Evolutionary conservation across 2,329 filamentous ascomycete genomes (phyloP).

Genomic region (Neofusicoccum cordaticola): DNA sequence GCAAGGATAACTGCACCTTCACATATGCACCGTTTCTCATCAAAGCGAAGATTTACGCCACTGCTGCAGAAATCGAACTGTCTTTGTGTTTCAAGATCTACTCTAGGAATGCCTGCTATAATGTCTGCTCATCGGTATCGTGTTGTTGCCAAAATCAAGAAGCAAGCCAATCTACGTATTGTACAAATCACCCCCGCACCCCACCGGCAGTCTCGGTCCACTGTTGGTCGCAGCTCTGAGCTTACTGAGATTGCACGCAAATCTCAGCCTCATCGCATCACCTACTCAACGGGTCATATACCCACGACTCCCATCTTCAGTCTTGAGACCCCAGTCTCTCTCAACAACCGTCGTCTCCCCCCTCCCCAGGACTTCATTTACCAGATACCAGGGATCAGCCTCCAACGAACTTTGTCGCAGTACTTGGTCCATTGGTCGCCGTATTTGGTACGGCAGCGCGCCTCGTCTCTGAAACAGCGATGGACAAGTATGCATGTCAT

Average conservation of each 20-base stretch:
- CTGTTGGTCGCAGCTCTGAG: not conserved
- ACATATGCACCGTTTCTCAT: no score
- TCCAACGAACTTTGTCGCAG: conserved; percentile 42
- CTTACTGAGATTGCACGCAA: not conserved
- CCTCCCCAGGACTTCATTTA: not conserved
- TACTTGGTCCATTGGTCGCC: conserved; percentile 46
- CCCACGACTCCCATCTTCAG: not conserved
- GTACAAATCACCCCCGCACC: not conserved
- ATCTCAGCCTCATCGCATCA: not conserved
- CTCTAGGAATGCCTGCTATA: not conserved
- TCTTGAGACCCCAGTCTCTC: not conserved
- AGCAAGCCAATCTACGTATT: not conserved
- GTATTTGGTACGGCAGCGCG: conserved; percentile 46
- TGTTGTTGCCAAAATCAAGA: not conserved
- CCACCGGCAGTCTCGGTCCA: no score
- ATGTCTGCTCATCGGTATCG: not conserved
- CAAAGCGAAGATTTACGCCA: no score
- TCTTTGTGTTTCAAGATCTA: not conserved
- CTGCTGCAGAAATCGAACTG: not conserved
- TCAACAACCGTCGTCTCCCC: no score
- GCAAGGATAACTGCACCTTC: not conserved
- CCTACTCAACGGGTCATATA: not conserved
- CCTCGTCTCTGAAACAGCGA: conserved; percentile 47
- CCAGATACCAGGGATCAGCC: conserved; percentile 42
- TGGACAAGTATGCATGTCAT: conserved; percentile 47